Percentiles rank a stretch among this genome's conserved stretches.
Evolutionary conservation across 148 eudicot genomes (phyloP).

Genomic region (Bassia scoparia): DNA sequence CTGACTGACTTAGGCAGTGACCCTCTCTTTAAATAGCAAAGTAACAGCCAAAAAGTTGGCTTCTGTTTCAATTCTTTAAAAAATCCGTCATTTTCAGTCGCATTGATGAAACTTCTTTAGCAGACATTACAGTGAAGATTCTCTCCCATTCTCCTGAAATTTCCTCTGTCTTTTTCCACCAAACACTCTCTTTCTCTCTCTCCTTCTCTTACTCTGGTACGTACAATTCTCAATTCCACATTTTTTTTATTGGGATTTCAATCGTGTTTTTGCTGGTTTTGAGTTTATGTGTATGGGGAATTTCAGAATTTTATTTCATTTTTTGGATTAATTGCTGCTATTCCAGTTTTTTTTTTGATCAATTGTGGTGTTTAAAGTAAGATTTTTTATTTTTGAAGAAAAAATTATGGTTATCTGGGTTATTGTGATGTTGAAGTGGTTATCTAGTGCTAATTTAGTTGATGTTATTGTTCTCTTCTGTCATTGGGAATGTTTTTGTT

Average conservation of each 20-base stretch:
- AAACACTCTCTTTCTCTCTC: neutral
- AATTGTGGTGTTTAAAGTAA: neutral
- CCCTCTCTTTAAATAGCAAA: too few species aligned
- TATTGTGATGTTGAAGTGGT: too few species aligned
- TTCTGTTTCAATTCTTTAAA: neutral
- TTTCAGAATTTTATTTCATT: neutral
- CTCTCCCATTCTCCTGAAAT: neutral
- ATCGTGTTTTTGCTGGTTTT: neutral
- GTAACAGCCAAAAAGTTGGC: neutral
- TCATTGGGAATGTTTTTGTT: too few species aligned
- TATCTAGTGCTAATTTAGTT: too few species aligned
- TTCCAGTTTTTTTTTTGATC: neutral
- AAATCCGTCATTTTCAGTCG: too few species aligned
- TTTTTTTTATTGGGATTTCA: neutral
- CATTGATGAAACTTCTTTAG: too few species aligned
- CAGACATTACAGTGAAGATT: neutral
- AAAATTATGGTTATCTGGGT: too few species aligned
- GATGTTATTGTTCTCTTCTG: too few species aligned
- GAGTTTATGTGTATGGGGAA: neutral
- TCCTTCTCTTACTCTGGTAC: slow-evolving; percentile 11
- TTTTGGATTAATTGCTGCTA: neutral
- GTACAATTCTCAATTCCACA: neutral
- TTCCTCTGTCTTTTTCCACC: neutral
- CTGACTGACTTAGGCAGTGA: neutral
- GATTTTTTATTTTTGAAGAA: neutral